Evolutionary conservation across 2,329 filamentous ascomycete genomes (phyloP), one percentile per base, ranked within the genome.

Genomic region (Ascochyta pisi): DNA sequence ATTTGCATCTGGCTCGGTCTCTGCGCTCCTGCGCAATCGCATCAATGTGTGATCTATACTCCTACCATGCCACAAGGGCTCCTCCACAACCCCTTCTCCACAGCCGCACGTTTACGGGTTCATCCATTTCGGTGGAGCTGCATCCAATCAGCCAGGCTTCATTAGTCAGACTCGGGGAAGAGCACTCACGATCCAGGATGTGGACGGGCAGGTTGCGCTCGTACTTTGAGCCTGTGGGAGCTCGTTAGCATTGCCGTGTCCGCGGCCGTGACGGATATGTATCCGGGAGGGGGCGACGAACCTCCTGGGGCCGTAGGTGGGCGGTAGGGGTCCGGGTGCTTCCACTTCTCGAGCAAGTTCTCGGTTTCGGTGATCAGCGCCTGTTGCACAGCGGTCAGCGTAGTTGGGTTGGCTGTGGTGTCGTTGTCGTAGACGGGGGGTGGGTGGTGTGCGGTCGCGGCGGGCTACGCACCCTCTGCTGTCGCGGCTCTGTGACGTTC

Each of bases 281-380:
- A 62, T 66, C 62, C 62, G 64, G 40, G 47, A 35, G 35, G 37
- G 49, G 50, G 54, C 33, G 55, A 61, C 65, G 49, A 84, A 95
- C 94, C 95, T 84, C 95, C 95, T 10, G 95, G 95, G 35, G 95
- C 94, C 38, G 92, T 96, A 13, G 95, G 95, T 63, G 89, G 86
- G 66, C 86, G 83, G 76, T 96, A 98, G 29, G 95, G 93, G 76
- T 99, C 95, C 3, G 95, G 95, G 73, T 99, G 95, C 81, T 98
- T 98, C 94, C 94, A 99, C 77, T 89, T 90, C 71, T 95, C 87
- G 61, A 99, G 81, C 56, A 97, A 76, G 66, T 89, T 89, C 77
- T 98, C 93, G 4, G 95, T 94, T 79, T 97, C 92, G 60, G 87
- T 86, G 64, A 98, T 84, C 55, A 99, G 78, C 45, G 86, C 87